Conservation (phyloP, 176 grass and related monocot genomes). For the Stipa capillata region DNA sequence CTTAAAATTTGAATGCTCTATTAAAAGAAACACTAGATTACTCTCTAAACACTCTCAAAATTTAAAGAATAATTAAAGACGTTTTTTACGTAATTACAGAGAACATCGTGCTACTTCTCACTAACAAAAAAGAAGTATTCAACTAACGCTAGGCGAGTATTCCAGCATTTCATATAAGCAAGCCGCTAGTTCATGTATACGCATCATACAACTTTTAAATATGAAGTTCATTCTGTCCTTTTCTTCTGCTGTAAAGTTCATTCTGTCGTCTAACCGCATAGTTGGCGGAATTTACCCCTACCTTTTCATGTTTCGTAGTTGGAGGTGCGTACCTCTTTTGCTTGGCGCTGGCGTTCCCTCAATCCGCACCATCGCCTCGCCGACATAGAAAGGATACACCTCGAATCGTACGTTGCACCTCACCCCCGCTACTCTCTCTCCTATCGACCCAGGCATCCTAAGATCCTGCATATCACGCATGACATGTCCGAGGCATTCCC, state of each 20-base stretch:
- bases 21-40: too few species aligned
- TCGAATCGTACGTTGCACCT: slow-evolving; percentile 11
- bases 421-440: slow-evolving; percentile 1
- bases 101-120: too few species aligned
- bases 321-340: neutral
- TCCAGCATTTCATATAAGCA: too few species aligned
- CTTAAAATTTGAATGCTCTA: too few species aligned
- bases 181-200: neutral
- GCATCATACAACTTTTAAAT: neutral
- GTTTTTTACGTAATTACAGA: too few species aligned
- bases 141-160: too few species aligned
- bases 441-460: neutral
- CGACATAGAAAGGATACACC: slow-evolving; percentile 22
- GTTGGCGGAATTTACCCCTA: too few species aligned
- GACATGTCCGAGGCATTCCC: neutral
- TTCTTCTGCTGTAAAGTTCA: too few species aligned
- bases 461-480: neutral
- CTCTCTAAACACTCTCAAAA: too few species aligned
- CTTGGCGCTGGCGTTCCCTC: neutral
- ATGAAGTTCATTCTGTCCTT: neutral
- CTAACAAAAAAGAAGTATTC: too few species aligned
- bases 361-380: neutral
- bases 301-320: too few species aligned
- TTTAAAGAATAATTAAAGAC: too few species aligned
- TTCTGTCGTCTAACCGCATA: neutral